Evolutionary conservation across 1,139 yeast species (phyloP), one percentile per base, ranked within the genome.

Genomic region (Scheffersomyces segobiensis): DNA sequence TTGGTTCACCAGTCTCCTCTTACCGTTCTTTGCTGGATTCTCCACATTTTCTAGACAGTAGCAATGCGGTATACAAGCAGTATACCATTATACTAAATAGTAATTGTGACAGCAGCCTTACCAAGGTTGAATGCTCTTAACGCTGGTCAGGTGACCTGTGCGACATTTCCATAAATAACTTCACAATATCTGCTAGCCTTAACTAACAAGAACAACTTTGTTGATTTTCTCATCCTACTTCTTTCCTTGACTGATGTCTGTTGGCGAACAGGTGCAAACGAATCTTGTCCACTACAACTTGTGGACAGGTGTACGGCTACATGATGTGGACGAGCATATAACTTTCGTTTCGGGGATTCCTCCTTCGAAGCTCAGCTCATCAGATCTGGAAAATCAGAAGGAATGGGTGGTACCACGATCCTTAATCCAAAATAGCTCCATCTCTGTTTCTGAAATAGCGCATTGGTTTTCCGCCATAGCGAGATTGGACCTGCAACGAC

Each of bases 251-350:
- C 17, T 17, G 42, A 32, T 32, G 18, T 50, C 60, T 12, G 53
- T 63, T 42, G 64, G 65, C 14, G 64, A 71, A 32, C 74, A 72
- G 57, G 80, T 78, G 14, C 60, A 66, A 53, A 64, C 80, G 51
- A 86, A 86, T 66, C 76, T 87, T 49, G 72, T 80, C 1, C 83
- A 85, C 63, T 85, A 85, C 66, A 84, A 83, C 64, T 73, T 79
- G 46, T 87, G 91, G 91, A 71, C 75, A 0, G 65, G 75, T 6
- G 82, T 86, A 0, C 54, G 64, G 18, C 65, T 71, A 5, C 70
- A 71, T 56, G 54, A 56, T n/a, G 21, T 62, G 21, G 49, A 49
- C 32, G 52, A 19, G 47, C 20, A 32, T 22, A 52, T 52, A 6
- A 51, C 48, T 18, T 56, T 75, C 7, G 54, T 77, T 4, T 64